Evolutionary conservation across 1,284 basidiomycete genomes (phyloP).

Genomic region (Pseudozyma sp.): DNA sequence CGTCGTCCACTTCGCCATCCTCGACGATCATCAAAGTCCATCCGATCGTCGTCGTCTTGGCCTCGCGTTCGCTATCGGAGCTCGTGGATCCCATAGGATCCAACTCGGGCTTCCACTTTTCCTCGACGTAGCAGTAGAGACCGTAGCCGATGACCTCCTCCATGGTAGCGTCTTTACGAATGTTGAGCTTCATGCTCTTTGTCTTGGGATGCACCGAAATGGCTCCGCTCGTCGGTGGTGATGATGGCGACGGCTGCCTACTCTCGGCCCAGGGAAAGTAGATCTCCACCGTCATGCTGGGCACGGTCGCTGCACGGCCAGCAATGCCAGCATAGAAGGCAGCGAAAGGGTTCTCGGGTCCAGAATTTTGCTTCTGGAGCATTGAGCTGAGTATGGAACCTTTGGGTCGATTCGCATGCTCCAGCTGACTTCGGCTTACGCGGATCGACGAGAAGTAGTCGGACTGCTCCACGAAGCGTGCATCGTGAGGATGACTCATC

Average conservation of each 20-base stretch:
- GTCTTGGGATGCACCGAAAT: constrained; percentile 42
- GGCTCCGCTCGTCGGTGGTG: constrained; percentile 46
- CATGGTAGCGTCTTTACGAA: constrained; percentile 87
- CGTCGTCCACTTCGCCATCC: constrained; percentile 97
- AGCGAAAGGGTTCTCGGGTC: constrained; percentile 69
- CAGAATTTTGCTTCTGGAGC: constrained; percentile 47
- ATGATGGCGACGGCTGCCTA: constrained; percentile 22
- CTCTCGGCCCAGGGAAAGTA: constrained; percentile 85
- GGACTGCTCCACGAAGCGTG: constrained; percentile 21
- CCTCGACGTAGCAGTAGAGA: constrained; percentile 90
- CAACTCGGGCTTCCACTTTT: constrained; percentile 81
- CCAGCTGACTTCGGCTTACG: constrained; percentile 33
- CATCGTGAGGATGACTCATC: constrained; percentile 7
- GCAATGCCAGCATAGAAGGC: constrained; percentile 70
- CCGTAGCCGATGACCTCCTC: constrained; percentile 96
- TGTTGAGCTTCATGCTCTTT: constrained; percentile 72
- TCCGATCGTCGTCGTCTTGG: constrained; percentile 79
- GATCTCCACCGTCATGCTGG: constrained; percentile 76
- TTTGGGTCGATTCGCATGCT: constrained; percentile 47
- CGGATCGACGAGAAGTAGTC: constrained; percentile 50
- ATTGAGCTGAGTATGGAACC: constrained; percentile 47
- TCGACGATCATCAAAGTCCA: constrained; percentile 97
- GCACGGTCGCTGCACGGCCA: constrained; percentile 65
- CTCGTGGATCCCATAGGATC: constrained; percentile 67
- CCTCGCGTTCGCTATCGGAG: constrained; percentile 74